Conservation (phyloP, 2,329 filamentous ascomycete genomes). For the Paraphoma sp. region DNA sequence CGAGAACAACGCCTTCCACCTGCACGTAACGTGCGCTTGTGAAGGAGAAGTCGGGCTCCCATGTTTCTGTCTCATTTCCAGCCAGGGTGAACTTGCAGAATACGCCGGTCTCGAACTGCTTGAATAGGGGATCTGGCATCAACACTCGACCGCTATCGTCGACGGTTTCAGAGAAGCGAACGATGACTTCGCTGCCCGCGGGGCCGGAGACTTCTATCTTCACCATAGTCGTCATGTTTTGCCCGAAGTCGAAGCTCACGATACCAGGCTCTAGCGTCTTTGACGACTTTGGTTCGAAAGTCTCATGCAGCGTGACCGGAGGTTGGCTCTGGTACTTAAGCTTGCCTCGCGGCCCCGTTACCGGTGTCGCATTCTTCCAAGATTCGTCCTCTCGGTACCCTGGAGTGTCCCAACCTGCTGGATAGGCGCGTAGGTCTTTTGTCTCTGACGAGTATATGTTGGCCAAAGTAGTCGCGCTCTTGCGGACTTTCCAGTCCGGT, state of each 20-base stretch:
- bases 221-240: slow-evolving; percentile 44
- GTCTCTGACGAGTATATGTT: slow-evolving; percentile 53
- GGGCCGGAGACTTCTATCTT: slow-evolving; percentile 34
- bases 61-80: slow-evolving; percentile 40
- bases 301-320: slow-evolving; percentile 48
- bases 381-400: slow-evolving; percentile 30
- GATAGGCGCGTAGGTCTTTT: slow-evolving; percentile 46
- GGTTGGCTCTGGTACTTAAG: slow-evolving; percentile 51
- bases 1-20: slow-evolving; percentile 47
- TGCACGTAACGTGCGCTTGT: slow-evolving; percentile 53
- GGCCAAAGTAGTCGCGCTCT: slow-evolving; percentile 49
- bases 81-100: slow-evolving; percentile 49
- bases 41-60: slow-evolving; percentile 53
- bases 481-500: slow-evolving; percentile 47
- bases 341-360: slow-evolving; percentile 50
- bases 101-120: slow-evolving; percentile 47
- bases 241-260: slow-evolving; percentile 41
- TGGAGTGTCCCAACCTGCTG: slow-evolving; percentile 44
- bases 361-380: slow-evolving; percentile 46
- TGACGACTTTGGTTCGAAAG: slow-evolving; percentile 35
- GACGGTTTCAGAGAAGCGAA: slow-evolving; percentile 42
- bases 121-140: slow-evolving; percentile 53
- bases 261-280: slow-evolving; percentile 27
- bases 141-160: slow-evolving; percentile 42
- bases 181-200: slow-evolving; percentile 34